These are phyloP conservation scores for Xylaria sp. DNA, from an alignment of 2,329 filamentous ascomycete species.

Conservation along the genomic window DNA sequence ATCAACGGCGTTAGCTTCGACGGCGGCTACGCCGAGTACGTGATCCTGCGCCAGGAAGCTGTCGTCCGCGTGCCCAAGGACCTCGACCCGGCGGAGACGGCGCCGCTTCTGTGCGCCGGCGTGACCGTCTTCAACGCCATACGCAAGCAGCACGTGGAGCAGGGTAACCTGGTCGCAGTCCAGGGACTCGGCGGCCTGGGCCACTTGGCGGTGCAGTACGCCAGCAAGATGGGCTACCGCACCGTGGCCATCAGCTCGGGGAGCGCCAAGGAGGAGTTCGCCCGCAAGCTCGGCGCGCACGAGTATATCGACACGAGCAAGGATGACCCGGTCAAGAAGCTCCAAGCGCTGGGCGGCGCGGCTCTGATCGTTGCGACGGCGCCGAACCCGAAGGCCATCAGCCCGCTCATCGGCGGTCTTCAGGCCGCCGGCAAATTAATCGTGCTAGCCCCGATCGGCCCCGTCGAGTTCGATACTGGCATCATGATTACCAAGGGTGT, in stretches of 20 bases:
- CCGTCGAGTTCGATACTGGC: conserved; percentile 57
- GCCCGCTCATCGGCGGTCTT: conserved; percentile 64
- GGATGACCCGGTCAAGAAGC: conserved; percentile 59
- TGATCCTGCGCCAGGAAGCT: conserved; percentile 69
- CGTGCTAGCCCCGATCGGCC: conserved; percentile 64
- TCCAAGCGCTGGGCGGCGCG: conserved; percentile 70
- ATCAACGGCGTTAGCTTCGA: conserved; percentile 74
- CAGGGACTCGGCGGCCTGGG: conserved; percentile 82
- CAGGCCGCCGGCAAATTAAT: conserved; percentile 67
- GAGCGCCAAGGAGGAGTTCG: conserved; percentile 75
- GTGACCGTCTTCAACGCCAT: conserved; percentile 72
- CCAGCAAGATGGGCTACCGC: conserved; percentile 78
- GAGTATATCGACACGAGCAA: conserved; percentile 69
- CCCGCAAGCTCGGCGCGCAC: conserved; percentile 68
- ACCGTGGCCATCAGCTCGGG: conserved; percentile 75
- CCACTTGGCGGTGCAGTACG: conserved; percentile 81
- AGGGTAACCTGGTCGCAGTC: conserved; percentile 65
- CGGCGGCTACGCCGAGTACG: conserved; percentile 77
- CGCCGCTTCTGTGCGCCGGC: conserved; percentile 72
- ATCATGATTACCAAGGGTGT: conserved; percentile 62
- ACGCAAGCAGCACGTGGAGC: conserved; percentile 63
- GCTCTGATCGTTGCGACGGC: conserved; percentile 71
- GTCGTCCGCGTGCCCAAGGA: conserved; percentile 65
- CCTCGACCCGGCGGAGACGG: conserved; percentile 63
- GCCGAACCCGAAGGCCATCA: conserved; percentile 67